Evolutionary conservation across 306 rosid genomes (phyloP).

Genomic region (Malus sylvestris): DNA sequence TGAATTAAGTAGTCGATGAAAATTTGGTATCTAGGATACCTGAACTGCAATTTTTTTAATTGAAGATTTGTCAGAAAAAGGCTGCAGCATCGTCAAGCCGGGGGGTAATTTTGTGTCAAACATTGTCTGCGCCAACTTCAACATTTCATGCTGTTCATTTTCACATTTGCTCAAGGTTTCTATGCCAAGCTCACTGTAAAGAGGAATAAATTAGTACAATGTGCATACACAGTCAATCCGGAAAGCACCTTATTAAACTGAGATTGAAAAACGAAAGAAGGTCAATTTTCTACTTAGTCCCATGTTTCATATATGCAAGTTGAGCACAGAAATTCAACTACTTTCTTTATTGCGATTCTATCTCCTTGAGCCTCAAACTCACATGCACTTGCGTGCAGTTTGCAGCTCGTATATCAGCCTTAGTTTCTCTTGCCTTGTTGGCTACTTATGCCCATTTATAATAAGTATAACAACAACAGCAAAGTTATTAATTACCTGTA

Average conservation of each 20-base stretch:
- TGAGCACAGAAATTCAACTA: background rate
- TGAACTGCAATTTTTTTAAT: slow-evolving; percentile 76
- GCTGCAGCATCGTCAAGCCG: slow-evolving; percentile 79
- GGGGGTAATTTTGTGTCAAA: slow-evolving; percentile 95
- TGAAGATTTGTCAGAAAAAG: slow-evolving; percentile 83
- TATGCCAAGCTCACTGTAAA: slow-evolving; percentile 82
- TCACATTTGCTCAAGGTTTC: slow-evolving; percentile 58
- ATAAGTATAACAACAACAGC: background rate
- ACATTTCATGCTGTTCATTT: slow-evolving; percentile 65
- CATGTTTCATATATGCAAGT: background rate
- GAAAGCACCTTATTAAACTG: background rate
- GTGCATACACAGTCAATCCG: background rate
- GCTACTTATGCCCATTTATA: background rate
- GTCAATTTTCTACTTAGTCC: background rate
- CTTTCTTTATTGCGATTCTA: background rate
- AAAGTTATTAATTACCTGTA: slow-evolving; percentile 51
- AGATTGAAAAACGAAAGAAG: background rate
- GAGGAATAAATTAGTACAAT: slow-evolving; percentile 7
- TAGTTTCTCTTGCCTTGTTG: slow-evolving; percentile 4
- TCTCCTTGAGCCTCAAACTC: background rate
- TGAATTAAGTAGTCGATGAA: background rate
- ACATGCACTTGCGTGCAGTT: background rate
- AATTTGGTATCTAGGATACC: slow-evolving; percentile 31
- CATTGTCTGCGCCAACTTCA: slow-evolving; percentile 75
- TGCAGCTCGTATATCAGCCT: background rate